phyloP scores from a whole-genome alignment of 495 filamentous ascomycete species.

The Lichenothelia convexa region DNA sequence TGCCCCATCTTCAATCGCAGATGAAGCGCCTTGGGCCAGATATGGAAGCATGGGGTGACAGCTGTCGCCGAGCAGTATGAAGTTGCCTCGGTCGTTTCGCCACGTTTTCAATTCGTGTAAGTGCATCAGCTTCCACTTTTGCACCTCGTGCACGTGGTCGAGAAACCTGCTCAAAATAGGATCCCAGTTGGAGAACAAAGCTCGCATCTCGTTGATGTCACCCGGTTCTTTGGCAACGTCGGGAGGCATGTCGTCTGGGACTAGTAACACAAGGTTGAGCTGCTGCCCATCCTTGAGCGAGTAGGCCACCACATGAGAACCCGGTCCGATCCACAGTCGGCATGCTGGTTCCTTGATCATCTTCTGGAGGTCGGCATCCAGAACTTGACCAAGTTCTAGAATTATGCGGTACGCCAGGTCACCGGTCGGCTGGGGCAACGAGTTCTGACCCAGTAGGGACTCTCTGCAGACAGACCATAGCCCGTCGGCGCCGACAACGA shows the following conservation, averaged over 20 bases:
- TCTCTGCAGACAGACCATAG: not conserved
- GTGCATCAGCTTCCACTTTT: constrained; percentile 11
- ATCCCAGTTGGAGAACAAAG: constrained; percentile 9
- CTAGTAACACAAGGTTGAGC: constrained; percentile 6
- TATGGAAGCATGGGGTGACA: no score
- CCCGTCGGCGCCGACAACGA: not conserved
- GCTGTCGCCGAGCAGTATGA: no score
- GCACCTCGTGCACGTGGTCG: not conserved
- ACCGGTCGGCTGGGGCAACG: not conserved
- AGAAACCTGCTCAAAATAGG: constrained; percentile 4
- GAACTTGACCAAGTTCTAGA: not conserved
- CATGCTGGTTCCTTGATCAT: not conserved
- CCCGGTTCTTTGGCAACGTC: constrained; percentile 2
- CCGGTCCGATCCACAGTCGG: not conserved
- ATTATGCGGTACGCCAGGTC: not conserved
- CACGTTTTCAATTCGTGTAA: no score
- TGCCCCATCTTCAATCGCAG: no score
- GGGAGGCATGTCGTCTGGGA: constrained; percentile 3
- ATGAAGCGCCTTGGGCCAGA: no score
- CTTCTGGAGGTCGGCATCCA: not conserved
- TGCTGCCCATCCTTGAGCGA: not conserved
- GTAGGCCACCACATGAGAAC: not conserved
- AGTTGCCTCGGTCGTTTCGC: no score
- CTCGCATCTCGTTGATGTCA: constrained; percentile 4
- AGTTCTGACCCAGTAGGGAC: not conserved